A percentile compares a stretch with the other conserved stretches of the same genome.
Conservation (phyloP, 306 rosid genomes). For the Cucurbita argyrosperma region DNA sequence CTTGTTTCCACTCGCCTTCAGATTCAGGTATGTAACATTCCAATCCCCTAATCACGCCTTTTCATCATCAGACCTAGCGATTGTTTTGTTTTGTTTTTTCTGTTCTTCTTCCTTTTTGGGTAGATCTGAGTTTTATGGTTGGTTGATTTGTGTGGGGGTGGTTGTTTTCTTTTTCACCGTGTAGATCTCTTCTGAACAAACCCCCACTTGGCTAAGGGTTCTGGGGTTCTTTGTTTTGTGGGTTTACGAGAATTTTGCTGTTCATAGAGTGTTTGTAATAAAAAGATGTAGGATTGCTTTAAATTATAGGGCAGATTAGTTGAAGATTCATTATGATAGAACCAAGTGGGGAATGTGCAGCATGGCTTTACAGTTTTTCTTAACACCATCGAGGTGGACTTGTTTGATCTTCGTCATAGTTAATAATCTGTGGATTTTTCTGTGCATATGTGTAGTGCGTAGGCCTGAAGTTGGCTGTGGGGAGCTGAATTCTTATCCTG, state of each 20-base stretch:
- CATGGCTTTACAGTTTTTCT: not conserved
- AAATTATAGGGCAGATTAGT: not conserved
- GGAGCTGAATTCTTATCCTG: not conserved
- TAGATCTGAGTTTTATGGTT: not conserved
- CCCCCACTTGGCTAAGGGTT: not conserved
- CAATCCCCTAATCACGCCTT: not conserved
- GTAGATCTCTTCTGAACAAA: not conserved
- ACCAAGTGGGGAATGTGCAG: not conserved
- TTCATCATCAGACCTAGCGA: not conserved
- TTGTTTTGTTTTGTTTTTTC: not conserved
- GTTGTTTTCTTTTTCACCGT: not conserved
- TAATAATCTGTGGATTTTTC: not conserved
- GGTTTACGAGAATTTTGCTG: not conserved
- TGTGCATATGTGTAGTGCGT: not conserved
- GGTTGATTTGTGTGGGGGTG: not conserved
- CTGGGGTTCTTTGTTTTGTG: not conserved
- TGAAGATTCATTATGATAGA: too few species aligned
- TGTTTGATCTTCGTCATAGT: not conserved
- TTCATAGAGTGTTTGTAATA: too few species aligned
- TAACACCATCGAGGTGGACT: not conserved
- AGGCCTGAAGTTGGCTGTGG: constrained; percentile 4
- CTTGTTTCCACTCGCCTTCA: not conserved
- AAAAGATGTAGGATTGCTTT: not conserved
- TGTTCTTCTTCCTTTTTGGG: not conserved
- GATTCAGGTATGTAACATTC: not conserved